A percentile compares a stretch with the other conserved stretches of the same genome.
Conservation (phyloP, 306 rosid genomes). For the Dalbergia cochinchinensis region DNA sequence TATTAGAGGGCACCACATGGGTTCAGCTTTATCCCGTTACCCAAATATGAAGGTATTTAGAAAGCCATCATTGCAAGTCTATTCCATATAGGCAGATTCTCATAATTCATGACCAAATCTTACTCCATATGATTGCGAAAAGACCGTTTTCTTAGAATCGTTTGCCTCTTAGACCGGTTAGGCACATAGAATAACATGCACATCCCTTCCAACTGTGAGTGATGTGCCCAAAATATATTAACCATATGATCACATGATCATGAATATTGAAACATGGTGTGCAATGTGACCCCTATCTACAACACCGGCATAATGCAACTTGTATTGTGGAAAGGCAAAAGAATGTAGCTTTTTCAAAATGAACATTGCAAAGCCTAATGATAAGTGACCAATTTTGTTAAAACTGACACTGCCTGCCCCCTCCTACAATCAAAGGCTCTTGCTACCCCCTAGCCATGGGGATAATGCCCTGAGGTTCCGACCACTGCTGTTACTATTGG, state of each 20-base stretch:
- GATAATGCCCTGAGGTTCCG: slow-evolving; percentile 42
- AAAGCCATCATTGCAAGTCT: slow-evolving; percentile 61
- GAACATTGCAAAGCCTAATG: slow-evolving; percentile 40
- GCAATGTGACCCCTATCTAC: not conserved
- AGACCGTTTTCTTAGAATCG: slow-evolving; percentile 33
- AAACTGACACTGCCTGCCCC: slow-evolving; percentile 37
- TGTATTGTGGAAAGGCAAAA: slow-evolving; percentile 14
- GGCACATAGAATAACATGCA: not conserved
- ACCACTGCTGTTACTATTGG: slow-evolving; percentile 42
- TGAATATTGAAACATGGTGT: slow-evolving; percentile 38
- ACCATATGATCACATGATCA: slow-evolving; percentile 41
- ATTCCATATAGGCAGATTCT: slow-evolving; percentile 58
- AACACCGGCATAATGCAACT: not conserved
- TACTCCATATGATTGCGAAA: slow-evolving; percentile 58
- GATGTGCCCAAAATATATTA: slow-evolving; percentile 22
- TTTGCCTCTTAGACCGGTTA: slow-evolving; percentile 38
- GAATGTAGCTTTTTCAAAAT: slow-evolving; percentile 30
- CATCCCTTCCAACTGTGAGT: slow-evolving; percentile 9
- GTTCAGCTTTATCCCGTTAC: slow-evolving; percentile 62
- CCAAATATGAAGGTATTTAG: slow-evolving; percentile 51
- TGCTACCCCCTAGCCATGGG: slow-evolving; percentile 18
- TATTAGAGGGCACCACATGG: slow-evolving; percentile 58
- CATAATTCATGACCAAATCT: slow-evolving; percentile 56
- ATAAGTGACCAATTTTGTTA: slow-evolving; percentile 45
- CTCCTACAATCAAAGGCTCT: slow-evolving; percentile 27